Conservation (phyloP, 2,329 filamentous ascomycete species). For the Talaromyces funiculosus region DNA sequence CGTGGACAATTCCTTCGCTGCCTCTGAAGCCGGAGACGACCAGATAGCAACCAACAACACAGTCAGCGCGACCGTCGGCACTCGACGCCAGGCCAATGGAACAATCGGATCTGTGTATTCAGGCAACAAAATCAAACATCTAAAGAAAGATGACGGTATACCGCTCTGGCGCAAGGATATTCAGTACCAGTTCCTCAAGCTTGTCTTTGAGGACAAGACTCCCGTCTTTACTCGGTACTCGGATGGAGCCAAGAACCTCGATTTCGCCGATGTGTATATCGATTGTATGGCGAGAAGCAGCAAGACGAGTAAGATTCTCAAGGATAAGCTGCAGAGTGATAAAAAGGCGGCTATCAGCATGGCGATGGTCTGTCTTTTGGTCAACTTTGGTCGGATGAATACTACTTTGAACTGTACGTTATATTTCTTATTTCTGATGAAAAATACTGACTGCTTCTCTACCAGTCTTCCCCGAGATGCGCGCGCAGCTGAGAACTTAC, state of each 20-base stretch:
- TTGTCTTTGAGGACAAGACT: constrained; percentile 57
- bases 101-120: constrained; percentile 63
- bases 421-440: not conserved
- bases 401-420: constrained; percentile 89
- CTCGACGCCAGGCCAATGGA: constrained; percentile 58
- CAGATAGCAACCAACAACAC: constrained; percentile 28
- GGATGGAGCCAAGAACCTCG: constrained; percentile 66
- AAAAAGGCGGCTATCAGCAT: constrained; percentile 90
- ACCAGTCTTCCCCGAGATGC: constrained; percentile 97
- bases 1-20: constrained; percentile 33
- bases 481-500: constrained; percentile 93
- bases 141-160: constrained; percentile 63
- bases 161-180: constrained; percentile 64
- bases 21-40: constrained; percentile 33
- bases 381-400: constrained; percentile 98
- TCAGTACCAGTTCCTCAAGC: constrained; percentile 58
- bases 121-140: constrained; percentile 61
- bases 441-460: constrained; percentile 2
- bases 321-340: constrained; percentile 92
- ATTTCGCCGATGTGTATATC: constrained; percentile 93
- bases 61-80: constrained; percentile 41
- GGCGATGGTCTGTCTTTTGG: constrained; percentile 97
- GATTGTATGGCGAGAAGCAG: constrained; percentile 98
- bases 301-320: constrained; percentile 97
- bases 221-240: constrained; percentile 86